Base-by-base conservation (phyloP, 352 stramenopile genomes). In the Globisporangium emineosum region DNA sequence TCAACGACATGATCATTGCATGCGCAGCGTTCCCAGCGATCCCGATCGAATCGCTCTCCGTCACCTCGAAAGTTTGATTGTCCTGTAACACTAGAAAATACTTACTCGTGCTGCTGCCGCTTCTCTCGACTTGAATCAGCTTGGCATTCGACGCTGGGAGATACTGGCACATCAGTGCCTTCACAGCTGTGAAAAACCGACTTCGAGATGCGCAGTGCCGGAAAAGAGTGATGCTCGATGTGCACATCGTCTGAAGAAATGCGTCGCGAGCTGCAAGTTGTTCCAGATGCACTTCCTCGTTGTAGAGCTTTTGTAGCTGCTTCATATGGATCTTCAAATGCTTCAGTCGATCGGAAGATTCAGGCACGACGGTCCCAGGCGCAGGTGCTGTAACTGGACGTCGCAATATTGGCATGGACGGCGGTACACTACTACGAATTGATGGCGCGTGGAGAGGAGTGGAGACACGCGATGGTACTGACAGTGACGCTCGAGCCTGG, bases 301-400 rank as follows among this genome's bases (percentile, higher is more conserved):
- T 70, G 63, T 84, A 84, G 6, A 84, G 72, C 56, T 72, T 65
- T 43, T 78, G 68, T 15, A 85, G 74, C 30, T 85, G 74, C 55
- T 83, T 74, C 66, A 81, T 79, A 59, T 87, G 75, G n/a, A 53
- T 73, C 62, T 79, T 67, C 15, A 83, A 67, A 42, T 79, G 71
- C 63, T 78, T 69, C 19, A 85, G 57, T 0, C 76, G 71, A 29
- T 77, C 32, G n/a, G 55, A 40, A 15, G 57, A 33, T 17, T 55
- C 58, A 6, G 56, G 23, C 5, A 27, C 35, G 7, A 25, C 7
- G 21, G 43, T 49, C n/a, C 3, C 27, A 19, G 15, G 30, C 29
- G 40, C 40, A n/a, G 25, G 21, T 23, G 59, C 30, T 29, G 29
- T 57, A 5, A 58, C 32, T 58, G 59, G 47, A 30, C 59, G 59